Evolutionary conservation across 345 rosid species (phyloP).

Genomic region (Eucalyptus urophylla): DNA sequence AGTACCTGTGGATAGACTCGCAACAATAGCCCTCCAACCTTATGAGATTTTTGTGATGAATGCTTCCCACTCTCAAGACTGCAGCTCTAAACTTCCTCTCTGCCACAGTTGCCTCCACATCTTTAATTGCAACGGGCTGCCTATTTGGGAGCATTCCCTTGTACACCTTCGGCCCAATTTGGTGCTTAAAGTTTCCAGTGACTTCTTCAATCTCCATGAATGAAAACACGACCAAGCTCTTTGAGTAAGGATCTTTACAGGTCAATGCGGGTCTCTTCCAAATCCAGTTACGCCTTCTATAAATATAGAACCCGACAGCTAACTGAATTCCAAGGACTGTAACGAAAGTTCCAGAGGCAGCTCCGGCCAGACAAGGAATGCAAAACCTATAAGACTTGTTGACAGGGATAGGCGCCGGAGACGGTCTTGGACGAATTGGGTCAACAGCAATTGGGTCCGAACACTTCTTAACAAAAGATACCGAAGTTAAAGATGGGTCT

Average conservation of each 20-base stretch:
- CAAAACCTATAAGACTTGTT: constrained; percentile 15
- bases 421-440: constrained; percentile 15
- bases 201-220: constrained; percentile 47
- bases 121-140: constrained; percentile 39
- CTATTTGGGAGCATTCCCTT: constrained; percentile 48
- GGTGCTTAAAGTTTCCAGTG: constrained; percentile 38
- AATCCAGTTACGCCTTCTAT: constrained; percentile 23
- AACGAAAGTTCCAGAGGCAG: constrained; percentile 35
- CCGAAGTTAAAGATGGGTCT: constrained; percentile 42
- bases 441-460: constrained; percentile 52
- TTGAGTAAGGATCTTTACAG: constrained; percentile 19
- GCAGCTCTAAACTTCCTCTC: constrained; percentile 62
- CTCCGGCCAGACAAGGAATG: constrained; percentile 48
- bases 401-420: neutral
- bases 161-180: constrained; percentile 42
- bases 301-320: constrained; percentile 29
- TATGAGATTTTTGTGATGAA: constrained; percentile 63
- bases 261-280: constrained; percentile 33
- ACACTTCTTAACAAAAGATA: constrained; percentile 65
- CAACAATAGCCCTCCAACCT: constrained; percentile 75
- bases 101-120: constrained; percentile 30
- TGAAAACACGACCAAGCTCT: constrained; percentile 47
- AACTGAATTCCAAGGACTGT: constrained; percentile 40
- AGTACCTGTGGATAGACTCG: constrained; percentile 38
- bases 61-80: constrained; percentile 56